Conservation (phyloP, 257 asterid genomes). For the Dorcoceras hygrometricum region DNA sequence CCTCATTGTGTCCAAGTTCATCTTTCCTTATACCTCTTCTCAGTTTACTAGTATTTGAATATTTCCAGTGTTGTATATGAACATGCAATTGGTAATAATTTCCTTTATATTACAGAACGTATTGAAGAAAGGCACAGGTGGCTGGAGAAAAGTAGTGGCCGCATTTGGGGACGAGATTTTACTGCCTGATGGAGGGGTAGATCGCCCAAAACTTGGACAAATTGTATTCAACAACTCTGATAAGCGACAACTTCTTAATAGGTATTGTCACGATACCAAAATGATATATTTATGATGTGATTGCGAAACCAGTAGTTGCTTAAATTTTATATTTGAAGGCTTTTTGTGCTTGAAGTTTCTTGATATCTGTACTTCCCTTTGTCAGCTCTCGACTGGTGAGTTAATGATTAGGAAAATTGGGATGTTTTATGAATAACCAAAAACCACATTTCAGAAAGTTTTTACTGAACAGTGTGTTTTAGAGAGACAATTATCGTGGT, state of each 20-base stretch:
- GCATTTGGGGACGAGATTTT: conserved; percentile 79
- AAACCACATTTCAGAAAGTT: background rate
- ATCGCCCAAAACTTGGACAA: conserved; percentile 79
- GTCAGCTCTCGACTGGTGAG: background rate
- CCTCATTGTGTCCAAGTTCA: background rate
- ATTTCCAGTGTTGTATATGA: background rate
- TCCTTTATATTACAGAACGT: conserved; percentile 45
- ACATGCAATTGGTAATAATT: background rate
- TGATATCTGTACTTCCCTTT: background rate
- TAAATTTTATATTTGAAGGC: no score
- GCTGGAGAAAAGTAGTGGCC: conserved; percentile 82
- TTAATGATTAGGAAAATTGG: background rate
- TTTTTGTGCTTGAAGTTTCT: no score
- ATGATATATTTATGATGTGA: background rate
- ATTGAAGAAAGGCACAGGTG: conserved; percentile 78
- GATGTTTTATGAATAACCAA: background rate
- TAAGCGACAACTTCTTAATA: conserved; percentile 83
- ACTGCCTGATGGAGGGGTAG: conserved; percentile 69
- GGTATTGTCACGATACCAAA: conserved; percentile 36
- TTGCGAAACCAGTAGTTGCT: no score
- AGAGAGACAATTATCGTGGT: background rate
- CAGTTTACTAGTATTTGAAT: background rate
- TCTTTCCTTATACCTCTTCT: background rate
- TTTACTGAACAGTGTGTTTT: background rate
- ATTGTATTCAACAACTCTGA: conserved; percentile 70